A percentile compares a stretch with the other conserved stretches of the same genome.
phyloP scores from a whole-genome alignment of 495 filamentous ascomycete species.

The Aspergillus cristatus region DNA sequence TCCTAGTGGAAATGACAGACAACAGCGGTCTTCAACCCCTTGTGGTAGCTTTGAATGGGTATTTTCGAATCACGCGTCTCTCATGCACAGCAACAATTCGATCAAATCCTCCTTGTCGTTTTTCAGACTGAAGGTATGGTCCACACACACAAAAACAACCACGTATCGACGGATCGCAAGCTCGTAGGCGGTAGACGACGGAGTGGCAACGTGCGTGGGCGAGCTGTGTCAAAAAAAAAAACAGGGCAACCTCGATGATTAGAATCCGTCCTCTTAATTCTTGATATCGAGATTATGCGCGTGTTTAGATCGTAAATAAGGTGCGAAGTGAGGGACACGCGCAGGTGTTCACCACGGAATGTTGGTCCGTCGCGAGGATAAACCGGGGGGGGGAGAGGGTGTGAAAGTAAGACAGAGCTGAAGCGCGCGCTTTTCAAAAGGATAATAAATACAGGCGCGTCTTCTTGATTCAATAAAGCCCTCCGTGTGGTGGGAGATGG shows the following conservation, averaged over 20 bases:
- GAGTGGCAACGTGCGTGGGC: too few species aligned
- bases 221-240: too few species aligned
- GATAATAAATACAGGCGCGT: background rate
- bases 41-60: constrained; percentile 3
- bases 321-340: constrained; percentile 3
- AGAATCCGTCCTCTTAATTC: too few species aligned
- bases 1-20: background rate
- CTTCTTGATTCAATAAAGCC: background rate
- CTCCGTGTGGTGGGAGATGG: background rate
- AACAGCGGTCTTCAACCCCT: constrained; percentile 8
- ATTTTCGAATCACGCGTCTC: constrained; percentile 2
- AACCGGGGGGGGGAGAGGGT: background rate
- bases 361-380: background rate
- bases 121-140: too few species aligned
- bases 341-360: background rate
- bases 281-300: too few species aligned
- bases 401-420: constrained; percentile 7
- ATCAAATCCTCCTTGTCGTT: too few species aligned
- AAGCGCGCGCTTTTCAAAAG: background rate
- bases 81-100: constrained; percentile 13
- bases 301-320: constrained; percentile 2
- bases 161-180: background rate
- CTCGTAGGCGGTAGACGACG: too few species aligned
- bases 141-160: background rate
- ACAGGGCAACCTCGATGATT: too few species aligned